phyloP scores from a whole-genome alignment of 805 yeast species.

The Suhomyces kilbournensis region DNA sequence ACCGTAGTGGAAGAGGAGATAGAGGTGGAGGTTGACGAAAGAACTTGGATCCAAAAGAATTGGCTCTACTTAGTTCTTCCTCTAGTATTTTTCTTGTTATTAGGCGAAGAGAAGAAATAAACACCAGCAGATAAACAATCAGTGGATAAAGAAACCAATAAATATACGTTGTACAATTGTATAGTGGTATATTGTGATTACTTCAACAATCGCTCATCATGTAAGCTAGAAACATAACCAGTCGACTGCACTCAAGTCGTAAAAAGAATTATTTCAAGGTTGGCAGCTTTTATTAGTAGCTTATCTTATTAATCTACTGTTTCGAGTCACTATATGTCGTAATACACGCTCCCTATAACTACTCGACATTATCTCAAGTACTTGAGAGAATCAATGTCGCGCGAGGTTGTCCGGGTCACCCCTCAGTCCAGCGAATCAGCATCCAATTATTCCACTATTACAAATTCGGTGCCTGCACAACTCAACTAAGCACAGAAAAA shows the following conservation, averaged over 20 bases:
- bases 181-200: not conserved
- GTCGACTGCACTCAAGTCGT: not conserved
- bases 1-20: conserved; percentile 19
- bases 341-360: not conserved
- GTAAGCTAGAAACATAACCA: not conserved
- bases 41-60: conserved; percentile 56
- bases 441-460: conserved; percentile 20
- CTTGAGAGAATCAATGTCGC: not conserved
- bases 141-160: not conserved
- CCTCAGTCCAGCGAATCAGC: conserved; percentile 26
- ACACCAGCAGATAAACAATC: not conserved
- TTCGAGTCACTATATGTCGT: not conserved
- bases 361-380: not conserved
- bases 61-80: conserved; percentile 63
- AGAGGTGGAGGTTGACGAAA: conserved; percentile 21
- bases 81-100: conserved; percentile 31
- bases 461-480: conserved; percentile 5
- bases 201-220: not conserved
- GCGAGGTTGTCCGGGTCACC: conserved; percentile 4
- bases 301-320: not conserved
- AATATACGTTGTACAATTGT: not conserved
- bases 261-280: not conserved
- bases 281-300: not conserved
- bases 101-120: conserved; percentile 16
- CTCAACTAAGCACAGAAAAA: conserved; percentile 3